Evolutionary conservation across 202 grass and related monocot species (phyloP), one percentile per base, ranked within the genome.

Genomic region (Zizania palustris): DNA sequence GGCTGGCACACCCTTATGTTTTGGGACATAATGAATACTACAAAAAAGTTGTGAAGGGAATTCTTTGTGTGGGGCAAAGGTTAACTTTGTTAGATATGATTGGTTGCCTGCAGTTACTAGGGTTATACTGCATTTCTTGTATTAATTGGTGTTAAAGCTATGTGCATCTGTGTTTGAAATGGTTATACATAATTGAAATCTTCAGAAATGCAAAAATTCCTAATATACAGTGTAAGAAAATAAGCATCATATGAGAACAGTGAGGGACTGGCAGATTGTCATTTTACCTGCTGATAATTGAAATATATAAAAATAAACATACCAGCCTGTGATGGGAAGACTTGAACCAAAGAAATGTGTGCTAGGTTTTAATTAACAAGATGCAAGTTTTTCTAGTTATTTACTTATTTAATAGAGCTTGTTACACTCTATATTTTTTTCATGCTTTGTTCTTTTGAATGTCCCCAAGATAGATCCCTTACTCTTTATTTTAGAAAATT

Each of bases 121-220:
- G 22, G 22, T n/a, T 45, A 80, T 45, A 80, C 33, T 70, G 11
- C 22, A 13, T 44, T 7, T 4, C 41, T 44, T 1, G 0, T 3
- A 11, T 58, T 70, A 49, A 7, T 15, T 46, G 43, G 9, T 64
- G 20, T 11, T 20, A 19, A 12, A 4, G 34, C 35, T 60, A 79
- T 38, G 5, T 60, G 16, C 35, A 60, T 11, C 11, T 48, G 19
- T 48, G 33, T 79, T 78, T 45, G 13, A 37, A 78, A 41, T 58
- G 3, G 9, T 45, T 68, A 58, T 37, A 69, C 36, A 39, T 40
- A 44, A 15, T 12, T 56, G 35, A 19, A 41, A n/a, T 36, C 62
- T 42, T 7, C 37, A 19, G 62, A 54, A 54, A 54, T 54, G 19
- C 7, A 3, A 54, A 19, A 18, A 19, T 0, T 53, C 49, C 18